A percentile compares a stretch with the other conserved stretches of the same genome.
Evolutionary conservation across 2,329 filamentous ascomycete genomes (phyloP).

Genomic region (Trichoderma afroharzianum): DNA sequence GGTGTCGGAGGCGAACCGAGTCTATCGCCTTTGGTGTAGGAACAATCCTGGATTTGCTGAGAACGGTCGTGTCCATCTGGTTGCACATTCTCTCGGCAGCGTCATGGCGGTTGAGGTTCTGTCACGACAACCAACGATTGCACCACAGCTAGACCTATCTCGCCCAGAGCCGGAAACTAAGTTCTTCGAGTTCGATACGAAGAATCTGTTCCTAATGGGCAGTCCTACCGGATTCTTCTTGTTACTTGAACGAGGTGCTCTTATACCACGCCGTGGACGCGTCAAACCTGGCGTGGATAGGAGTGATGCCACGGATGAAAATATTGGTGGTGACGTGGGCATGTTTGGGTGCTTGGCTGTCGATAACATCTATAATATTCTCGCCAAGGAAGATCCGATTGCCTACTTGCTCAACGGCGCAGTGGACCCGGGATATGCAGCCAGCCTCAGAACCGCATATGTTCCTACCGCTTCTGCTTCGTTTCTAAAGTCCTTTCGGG

Average conservation of each 20-base stretch:
- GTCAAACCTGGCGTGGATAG: conserved; percentile 70
- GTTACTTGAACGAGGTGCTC: conserved; percentile 67
- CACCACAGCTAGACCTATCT: conserved; percentile 50
- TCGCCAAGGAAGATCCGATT: conserved; percentile 69
- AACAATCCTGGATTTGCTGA: conserved; percentile 87
- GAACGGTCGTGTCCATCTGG: conserved; percentile 80
- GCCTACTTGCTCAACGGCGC: conserved; percentile 90
- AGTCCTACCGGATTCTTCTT: conserved; percentile 93
- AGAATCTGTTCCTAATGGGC: conserved; percentile 82
- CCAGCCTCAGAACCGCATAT: conserved; percentile 70
- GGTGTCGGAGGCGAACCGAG: conserved; percentile 84
- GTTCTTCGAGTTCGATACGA: conserved; percentile 88
- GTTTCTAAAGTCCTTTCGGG: conserved; percentile 61
- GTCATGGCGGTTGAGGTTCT: conserved; percentile 93
- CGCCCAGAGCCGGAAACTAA: conserved; percentile 44
- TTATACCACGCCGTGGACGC: conserved; percentile 73
- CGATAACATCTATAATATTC: conserved; percentile 94
- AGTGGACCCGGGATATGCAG: conserved; percentile 76
- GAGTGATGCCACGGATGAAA: conserved; percentile 52
- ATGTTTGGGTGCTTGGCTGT: conserved; percentile 87
- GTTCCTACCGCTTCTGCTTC: conserved; percentile 70
- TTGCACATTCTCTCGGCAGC: conserved; percentile 90
- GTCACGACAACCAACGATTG: conserved; percentile 76
- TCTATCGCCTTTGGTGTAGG: conserved; percentile 91
- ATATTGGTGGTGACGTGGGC: conserved; percentile 73